These are phyloP conservation scores for Trichosporon asahii DNA, from an alignment of 1,284 basidiomycete species.

Conservation along the genomic window DNA sequence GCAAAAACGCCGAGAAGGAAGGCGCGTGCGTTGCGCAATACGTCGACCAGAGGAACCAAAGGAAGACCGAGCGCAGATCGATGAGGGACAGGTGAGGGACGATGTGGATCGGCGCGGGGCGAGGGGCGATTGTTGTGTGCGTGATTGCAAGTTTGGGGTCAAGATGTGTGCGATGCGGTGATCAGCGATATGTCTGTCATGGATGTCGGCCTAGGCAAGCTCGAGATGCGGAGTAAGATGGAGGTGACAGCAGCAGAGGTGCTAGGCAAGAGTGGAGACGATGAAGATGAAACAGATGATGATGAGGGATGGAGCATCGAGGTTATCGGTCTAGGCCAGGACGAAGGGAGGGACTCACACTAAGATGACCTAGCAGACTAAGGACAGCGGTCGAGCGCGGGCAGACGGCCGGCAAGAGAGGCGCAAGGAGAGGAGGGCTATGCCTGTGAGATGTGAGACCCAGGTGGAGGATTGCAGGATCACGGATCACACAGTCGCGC, in stretches of 20 bases:
- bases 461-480: too few species aligned
- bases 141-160: background rate
- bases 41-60: background rate
- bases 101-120: background rate
- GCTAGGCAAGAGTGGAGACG: background rate
- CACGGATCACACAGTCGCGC: background rate
- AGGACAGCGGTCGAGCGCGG: background rate
- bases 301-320: background rate
- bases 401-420: background rate
- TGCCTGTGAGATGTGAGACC: background rate
- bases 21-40: conserved; percentile 6
- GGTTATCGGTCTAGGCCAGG: background rate
- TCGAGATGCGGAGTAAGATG: background rate
- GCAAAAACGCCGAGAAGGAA: background rate
- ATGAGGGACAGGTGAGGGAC: background rate
- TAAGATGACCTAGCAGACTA: background rate
- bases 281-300: background rate
- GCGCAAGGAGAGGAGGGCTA: background rate
- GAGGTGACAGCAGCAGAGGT: background rate
- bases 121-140: background rate
- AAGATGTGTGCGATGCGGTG: background rate
- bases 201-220: background rate
- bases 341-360: background rate
- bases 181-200: background rate
- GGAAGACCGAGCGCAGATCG: conserved; percentile 5